These are phyloP conservation scores for Phaeolepiota aurea DNA, from an alignment of 768 basidiomycete genomes.

Conservation along the genomic window DNA sequence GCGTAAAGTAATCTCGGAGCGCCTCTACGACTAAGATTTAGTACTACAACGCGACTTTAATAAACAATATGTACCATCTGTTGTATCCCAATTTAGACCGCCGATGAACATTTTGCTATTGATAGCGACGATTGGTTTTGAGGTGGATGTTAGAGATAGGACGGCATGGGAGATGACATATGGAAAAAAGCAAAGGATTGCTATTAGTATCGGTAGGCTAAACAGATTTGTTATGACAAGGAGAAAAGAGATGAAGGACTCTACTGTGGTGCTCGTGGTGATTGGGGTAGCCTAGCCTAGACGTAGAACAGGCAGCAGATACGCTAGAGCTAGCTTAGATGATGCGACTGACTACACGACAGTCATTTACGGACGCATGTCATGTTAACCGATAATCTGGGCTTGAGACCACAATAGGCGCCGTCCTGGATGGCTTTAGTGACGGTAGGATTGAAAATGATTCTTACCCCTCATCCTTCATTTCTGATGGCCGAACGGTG, in stretches of 20 bases:
- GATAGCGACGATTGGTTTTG: constrained; percentile 16
- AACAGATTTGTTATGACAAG: constrained; percentile 54
- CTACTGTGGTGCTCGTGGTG: constrained; percentile 57
- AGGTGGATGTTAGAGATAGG: constrained; percentile 13
- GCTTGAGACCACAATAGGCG: constrained; percentile 10
- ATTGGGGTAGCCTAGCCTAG: constrained; percentile 68
- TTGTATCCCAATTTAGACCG: constrained; percentile 99
- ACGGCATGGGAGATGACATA: constrained; percentile 23
- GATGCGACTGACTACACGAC: constrained; percentile 51
- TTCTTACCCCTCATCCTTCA: constrained; percentile 99
- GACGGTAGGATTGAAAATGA: constrained; percentile 17
- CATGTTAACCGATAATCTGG: constrained; percentile 15
- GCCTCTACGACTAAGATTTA: constrained; percentile 45
- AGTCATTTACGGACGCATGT: constrained; percentile 38
- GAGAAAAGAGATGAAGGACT: constrained; percentile 51
- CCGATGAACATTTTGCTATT: constrained; percentile 99
- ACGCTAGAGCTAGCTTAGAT: constrained; percentile 72
- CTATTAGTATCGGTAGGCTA: constrained; percentile 78
- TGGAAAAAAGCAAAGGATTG: constrained; percentile 47
- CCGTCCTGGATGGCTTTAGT: constrained; percentile 6
- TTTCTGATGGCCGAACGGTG: constrained; percentile 76
- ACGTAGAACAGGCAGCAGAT: constrained; percentile 52
- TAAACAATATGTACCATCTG: constrained; percentile 74
- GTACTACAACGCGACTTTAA: constrained; percentile 31
- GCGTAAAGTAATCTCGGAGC: constrained; percentile 81